Evolutionary conservation across 2,329 filamentous ascomycete genomes (phyloP).

Genomic region (Drechslera avenae): DNA sequence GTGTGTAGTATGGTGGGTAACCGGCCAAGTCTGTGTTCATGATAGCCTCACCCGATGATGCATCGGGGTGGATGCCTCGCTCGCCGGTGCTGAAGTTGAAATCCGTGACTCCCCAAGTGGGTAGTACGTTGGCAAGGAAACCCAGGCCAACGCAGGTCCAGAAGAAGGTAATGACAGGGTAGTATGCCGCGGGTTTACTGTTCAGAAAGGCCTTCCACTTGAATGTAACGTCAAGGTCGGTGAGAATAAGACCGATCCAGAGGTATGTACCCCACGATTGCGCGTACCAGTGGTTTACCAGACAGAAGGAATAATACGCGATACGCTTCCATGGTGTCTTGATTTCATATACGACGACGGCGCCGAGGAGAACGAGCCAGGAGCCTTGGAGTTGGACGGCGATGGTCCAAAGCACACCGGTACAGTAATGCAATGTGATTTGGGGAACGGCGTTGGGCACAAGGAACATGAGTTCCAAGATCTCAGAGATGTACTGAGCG

Average conservation of each 20-base stretch:
- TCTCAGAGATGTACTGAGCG: constrained; percentile 52
- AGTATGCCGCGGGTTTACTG: constrained; percentile 44
- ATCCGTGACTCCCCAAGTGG: constrained; percentile 37
- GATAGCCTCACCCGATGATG: constrained; percentile 46
- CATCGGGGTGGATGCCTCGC: constrained; percentile 53
- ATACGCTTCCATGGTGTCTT: constrained; percentile 56
- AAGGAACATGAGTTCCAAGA: constrained; percentile 54
- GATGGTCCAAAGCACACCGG: constrained; percentile 58
- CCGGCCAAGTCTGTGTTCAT: constrained; percentile 40
- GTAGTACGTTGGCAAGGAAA: constrained; percentile 47
- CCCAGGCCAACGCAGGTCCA: constrained; percentile 37
- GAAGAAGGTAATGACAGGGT: constrained; percentile 44
- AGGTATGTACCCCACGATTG: constrained; percentile 54
- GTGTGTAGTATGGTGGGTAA: constrained; percentile 53
- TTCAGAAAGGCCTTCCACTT: constrained; percentile 50
- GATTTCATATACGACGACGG: constrained; percentile 53
- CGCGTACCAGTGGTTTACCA: constrained; percentile 55
- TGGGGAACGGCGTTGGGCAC: constrained; percentile 57
- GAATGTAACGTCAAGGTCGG: constrained; percentile 55
- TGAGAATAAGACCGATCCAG: constrained; percentile 53
- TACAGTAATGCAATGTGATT: constrained; percentile 57
- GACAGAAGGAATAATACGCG: constrained; percentile 51
- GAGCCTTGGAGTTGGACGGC: constrained; percentile 56
- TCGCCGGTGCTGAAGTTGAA: constrained; percentile 51
- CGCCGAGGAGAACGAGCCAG: constrained; percentile 52